A percentile compares a stretch with the other conserved stretches of the same genome.
phyloP scores from a whole-genome alignment of 768 basidiomycete genomes.

The Pulveroboletus sp. region DNA sequence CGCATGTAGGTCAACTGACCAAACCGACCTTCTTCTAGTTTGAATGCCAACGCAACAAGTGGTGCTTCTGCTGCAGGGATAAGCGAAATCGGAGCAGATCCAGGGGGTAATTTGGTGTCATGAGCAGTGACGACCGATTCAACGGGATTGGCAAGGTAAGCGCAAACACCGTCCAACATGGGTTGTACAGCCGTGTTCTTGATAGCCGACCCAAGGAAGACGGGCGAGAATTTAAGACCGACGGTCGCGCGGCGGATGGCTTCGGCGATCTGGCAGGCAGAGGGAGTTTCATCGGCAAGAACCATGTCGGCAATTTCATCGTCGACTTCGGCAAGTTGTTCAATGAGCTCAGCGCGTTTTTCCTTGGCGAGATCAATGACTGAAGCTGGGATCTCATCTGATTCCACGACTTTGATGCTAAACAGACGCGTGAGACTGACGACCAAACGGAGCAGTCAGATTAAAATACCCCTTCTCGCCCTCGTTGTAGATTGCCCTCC shows the following conservation, averaged over 20 bases:
- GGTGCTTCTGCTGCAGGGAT: constrained; percentile 82
- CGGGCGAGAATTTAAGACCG: constrained; percentile 87
- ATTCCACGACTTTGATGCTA: constrained; percentile 73
- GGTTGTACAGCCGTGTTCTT: constrained; percentile 97
- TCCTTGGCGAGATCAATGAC: constrained; percentile 69
- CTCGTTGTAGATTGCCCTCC: constrained; percentile 93
- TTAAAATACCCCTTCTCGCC: constrained; percentile 85
- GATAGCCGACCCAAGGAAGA: constrained; percentile 94
- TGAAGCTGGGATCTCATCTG: constrained; percentile 81
- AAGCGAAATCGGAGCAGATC: constrained; percentile 68
- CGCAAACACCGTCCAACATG: constrained; percentile 88
- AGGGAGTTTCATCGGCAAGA: constrained; percentile 77
- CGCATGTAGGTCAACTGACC: constrained; percentile 98
- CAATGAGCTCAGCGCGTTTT: constrained; percentile 89
- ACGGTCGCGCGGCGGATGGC: constrained; percentile 91
- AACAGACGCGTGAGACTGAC: constrained; percentile 1
- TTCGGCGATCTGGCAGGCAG: constrained; percentile 63
- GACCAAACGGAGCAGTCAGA: not conserved
- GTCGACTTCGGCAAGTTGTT: constrained; percentile 94
- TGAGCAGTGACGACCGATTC: constrained; percentile 78
- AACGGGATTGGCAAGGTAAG: constrained; percentile 88
- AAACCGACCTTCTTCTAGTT: constrained; percentile 94
- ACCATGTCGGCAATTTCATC: constrained; percentile 91
- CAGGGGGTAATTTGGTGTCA: constrained; percentile 65
- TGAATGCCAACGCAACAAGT: constrained; percentile 93